phyloP scores from a whole-genome alignment of 2,329 filamentous ascomycete genomes.

The Trichoderma sp. region DNA sequence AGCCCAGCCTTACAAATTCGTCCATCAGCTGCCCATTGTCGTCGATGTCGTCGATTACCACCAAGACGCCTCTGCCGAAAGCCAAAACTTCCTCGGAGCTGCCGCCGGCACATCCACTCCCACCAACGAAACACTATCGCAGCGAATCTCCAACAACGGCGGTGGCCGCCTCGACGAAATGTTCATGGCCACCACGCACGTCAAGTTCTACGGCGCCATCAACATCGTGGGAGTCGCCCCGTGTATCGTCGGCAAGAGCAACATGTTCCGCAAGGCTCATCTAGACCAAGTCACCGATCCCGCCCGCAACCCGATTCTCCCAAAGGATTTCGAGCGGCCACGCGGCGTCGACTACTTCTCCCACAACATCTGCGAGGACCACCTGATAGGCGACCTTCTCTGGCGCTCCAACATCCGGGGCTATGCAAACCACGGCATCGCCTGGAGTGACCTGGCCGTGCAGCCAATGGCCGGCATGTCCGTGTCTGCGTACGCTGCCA shows the following conservation, averaged over 20 bases:
- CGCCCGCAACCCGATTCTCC: conserved; percentile 46
- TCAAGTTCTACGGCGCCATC: conserved; percentile 97
- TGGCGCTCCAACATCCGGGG: conserved; percentile 71
- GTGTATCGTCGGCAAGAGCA: conserved; percentile 94
- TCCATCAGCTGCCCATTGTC: conserved; percentile 88
- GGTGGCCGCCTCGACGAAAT: conserved; percentile 90
- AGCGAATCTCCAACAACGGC: conserved; percentile 46
- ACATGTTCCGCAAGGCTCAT: conserved; percentile 95
- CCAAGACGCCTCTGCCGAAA: conserved; percentile 27
- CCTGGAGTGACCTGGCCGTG: conserved; percentile 82
- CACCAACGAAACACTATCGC: conserved; percentile 29
- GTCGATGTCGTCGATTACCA: conserved; percentile 64
- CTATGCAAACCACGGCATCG: conserved; percentile 77
- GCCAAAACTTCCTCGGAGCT: conserved; percentile 38
- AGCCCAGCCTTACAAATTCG: conserved; percentile 76
- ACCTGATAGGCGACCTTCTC: conserved; percentile 87
- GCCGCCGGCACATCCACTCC: conserved; percentile 38
- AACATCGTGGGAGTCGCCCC: conserved; percentile 89
- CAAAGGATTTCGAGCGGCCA: conserved; percentile 47
- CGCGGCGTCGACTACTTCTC: conserved; percentile 89
- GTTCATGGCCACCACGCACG: conserved; percentile 91
- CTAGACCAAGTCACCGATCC: conserved; percentile 71
- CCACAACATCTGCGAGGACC: conserved; percentile 95
- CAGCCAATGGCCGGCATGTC: conserved; percentile 87
- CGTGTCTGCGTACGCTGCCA: conserved; percentile 72